A percentile compares a stretch with the other conserved stretches of the same genome.
Conservation (phyloP, 352 stramenopile genomes). For the Thraustochytrium striatum region DNA sequence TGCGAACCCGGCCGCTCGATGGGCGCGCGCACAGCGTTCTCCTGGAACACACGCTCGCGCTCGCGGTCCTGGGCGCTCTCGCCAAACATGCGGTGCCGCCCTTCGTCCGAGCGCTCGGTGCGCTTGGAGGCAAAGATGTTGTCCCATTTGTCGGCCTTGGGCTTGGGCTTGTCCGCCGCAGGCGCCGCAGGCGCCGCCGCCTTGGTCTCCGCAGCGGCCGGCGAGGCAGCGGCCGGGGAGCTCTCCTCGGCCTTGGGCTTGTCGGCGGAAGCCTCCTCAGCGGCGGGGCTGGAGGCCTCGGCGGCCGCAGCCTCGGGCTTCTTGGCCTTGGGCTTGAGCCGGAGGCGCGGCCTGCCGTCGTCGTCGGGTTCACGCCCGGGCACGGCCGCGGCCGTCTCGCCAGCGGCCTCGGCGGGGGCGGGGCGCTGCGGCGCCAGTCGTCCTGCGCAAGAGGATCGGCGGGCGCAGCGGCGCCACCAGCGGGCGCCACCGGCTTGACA, state of each 20-base stretch:
- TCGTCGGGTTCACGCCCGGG: neutral
- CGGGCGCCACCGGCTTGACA: neutral
- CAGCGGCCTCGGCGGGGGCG: constrained; percentile 1
- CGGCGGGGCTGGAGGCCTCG: neutral
- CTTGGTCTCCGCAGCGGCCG: neutral
- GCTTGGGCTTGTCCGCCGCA: neutral
- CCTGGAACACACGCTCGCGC: constrained; percentile 27
- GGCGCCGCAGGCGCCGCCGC: neutral
- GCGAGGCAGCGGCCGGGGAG: neutral
- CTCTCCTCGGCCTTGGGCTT: neutral
- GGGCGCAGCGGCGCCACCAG: neutral
- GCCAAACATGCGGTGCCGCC: constrained; percentile 35
- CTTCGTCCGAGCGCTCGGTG: neutral
- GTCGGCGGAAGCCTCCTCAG: neutral
- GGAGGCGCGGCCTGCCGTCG: neutral
- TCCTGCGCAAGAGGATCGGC: neutral
- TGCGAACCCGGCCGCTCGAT: constrained; percentile 22
- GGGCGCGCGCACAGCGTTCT: neutral
- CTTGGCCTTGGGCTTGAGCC: neutral
- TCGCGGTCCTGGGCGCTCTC: constrained; percentile 10
- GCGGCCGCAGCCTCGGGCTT: neutral
- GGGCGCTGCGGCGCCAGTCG: constrained; percentile 5
- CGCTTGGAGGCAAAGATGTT: constrained; percentile 27
- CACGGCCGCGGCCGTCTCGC: neutral
- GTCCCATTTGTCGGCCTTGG: constrained; percentile 27